These are phyloP conservation scores for Clavariopsis aquatica DNA, from an alignment of 495 filamentous ascomycete genomes.

Conservation along the genomic window DNA sequence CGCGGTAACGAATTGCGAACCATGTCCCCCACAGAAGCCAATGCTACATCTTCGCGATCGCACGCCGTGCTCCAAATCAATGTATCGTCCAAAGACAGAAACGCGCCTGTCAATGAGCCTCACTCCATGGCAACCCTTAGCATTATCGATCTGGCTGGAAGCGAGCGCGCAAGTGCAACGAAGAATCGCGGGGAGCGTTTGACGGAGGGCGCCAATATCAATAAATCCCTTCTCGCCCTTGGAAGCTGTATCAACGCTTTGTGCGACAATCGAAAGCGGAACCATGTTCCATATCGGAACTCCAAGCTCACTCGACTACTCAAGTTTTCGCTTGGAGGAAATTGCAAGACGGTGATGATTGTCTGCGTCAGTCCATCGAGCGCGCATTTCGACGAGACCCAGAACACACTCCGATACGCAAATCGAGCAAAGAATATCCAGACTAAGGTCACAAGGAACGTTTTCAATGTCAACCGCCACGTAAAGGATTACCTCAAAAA, in stretches of 20 bases:
- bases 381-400: slow-evolving; percentile 96
- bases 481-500: slow-evolving; percentile 98
- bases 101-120: slow-evolving; percentile 89
- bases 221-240: slow-evolving; percentile 92
- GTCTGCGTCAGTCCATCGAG: slow-evolving; percentile 97
- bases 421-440: slow-evolving; percentile 99
- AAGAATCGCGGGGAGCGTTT: slow-evolving; percentile 93
- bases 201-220: slow-evolving; percentile 96
- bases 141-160: slow-evolving; percentile 96
- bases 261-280: slow-evolving; percentile 87
- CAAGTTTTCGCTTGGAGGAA: slow-evolving; percentile 96
- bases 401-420: slow-evolving; percentile 96
- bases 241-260: slow-evolving; percentile 99
- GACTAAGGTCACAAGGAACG: slow-evolving; percentile 97
- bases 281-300: slow-evolving; percentile 96
- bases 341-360: slow-evolving; percentile 99
- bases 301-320: slow-evolving; percentile 94
- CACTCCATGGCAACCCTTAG: slow-evolving; percentile 97
- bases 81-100: slow-evolving; percentile 87
- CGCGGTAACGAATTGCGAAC: slow-evolving; percentile 91
- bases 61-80: slow-evolving; percentile 99
- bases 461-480: slow-evolving; percentile 98
- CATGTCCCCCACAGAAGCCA: slow-evolving; percentile 95
- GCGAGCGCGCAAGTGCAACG: slow-evolving; percentile 93
- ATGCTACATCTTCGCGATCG: slow-evolving; percentile 95